Evolutionary conservation across 1,139 yeast species (phyloP), one percentile per base, ranked within the genome.

Genomic region (Schwanniomyces etchellsii): DNA sequence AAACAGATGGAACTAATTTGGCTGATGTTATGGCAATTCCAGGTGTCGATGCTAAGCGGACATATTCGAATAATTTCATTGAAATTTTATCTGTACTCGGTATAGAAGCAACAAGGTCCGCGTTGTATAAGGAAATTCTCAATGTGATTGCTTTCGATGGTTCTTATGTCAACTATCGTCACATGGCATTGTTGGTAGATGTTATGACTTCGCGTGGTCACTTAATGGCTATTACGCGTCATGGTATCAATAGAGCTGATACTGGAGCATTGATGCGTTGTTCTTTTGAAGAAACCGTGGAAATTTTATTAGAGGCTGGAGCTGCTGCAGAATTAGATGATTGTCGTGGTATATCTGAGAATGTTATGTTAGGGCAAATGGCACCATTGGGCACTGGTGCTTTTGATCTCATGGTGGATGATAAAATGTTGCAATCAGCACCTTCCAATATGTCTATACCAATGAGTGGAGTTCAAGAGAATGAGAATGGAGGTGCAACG

Each of bases 231-330:
- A 91, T 93, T 48, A 91, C 98, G 31, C 95, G 99, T 74, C 98
- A 91, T 57, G 99, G 99, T 75, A 91, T 93, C 61, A 93, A 93
- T 60, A 81, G 98, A 64, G 85, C 95, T 22, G 96, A 91, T 44
- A 93, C 98, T 20, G 98, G 98, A 64, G 98, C 98, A 1, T 73
- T 93, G 53, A 93, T 93, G 98, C 79, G 98, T 63, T 91, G 96
- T 69, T 91, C 98, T 31, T 93, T 93, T 68, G 99, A 93, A 66
- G 98, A 93, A 60, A 93, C 99, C 2, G 98, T 91, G 25, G 98
- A 93, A 64, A 91, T 93, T 51, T 67, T 93, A 53, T 77, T 93
- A 48, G 98, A 93, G 52, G 99, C 99, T 23, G 98, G 96, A 54
- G 95, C 97, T 3, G 78, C 94, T 26, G 98, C 98, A 14, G 98